These are phyloP conservation scores for Hypomyces rosellus DNA, from an alignment of 2,329 filamentous ascomycete genomes.

Conservation along the genomic window DNA sequence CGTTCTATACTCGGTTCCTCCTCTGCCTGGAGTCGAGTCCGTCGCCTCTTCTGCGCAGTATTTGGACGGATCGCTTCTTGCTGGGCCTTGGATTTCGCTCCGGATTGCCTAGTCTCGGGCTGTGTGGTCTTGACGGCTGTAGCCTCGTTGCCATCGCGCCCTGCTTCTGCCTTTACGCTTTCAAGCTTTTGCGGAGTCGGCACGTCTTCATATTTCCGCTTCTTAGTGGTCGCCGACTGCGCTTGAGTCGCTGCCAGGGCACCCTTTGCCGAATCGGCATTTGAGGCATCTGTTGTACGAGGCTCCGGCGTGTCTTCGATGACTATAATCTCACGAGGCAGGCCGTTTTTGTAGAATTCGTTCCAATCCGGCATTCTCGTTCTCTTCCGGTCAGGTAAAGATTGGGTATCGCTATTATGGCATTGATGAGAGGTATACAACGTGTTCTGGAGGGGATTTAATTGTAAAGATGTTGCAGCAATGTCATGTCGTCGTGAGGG, in stretches of 20 bases:
- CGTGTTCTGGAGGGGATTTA: not conserved
- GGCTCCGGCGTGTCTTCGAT: conserved; percentile 66
- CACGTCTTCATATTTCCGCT: no score
- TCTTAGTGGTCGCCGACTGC: no score
- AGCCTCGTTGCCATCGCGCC: no score
- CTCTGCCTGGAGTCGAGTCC: not conserved
- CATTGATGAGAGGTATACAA: not conserved
- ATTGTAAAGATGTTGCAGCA: not conserved
- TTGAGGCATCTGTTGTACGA: not conserved
- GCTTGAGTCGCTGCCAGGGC: no score
- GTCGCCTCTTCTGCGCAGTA: not conserved
- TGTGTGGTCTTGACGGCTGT: no score
- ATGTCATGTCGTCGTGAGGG: not conserved
- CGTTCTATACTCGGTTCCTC: not conserved
- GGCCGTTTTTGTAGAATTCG: conserved; percentile 72
- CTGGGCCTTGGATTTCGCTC: no score
- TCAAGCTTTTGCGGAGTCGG: no score
- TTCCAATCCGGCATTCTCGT: conserved; percentile 58
- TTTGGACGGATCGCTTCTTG: no score
- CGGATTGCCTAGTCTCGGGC: no score
- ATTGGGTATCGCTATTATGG: not conserved
- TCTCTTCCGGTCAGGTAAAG: not conserved
- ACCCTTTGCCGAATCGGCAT: no score
- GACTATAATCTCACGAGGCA: conserved; percentile 77
- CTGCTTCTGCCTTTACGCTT: no score